Evolutionary conservation across 768 basidiomycete species (phyloP).

Genomic region (Lentinula lateritia): DNA sequence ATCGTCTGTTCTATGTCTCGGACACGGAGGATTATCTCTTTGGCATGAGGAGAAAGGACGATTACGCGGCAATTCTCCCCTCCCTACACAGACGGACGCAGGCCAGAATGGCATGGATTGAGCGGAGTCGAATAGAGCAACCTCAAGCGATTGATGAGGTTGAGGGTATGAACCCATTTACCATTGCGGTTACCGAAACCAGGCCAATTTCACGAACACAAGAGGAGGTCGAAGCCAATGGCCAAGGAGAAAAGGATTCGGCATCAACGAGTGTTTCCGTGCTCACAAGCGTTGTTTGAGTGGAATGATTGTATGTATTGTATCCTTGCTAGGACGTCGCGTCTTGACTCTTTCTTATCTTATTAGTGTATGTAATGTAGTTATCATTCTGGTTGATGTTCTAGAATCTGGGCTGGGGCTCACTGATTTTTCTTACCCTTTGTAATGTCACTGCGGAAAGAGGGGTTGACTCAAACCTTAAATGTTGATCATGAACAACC

Average conservation of each 20-base stretch:
- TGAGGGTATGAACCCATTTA: neutral
- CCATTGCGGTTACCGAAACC: neutral
- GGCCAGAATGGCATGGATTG: constrained; percentile 33
- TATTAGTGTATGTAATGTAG: neutral
- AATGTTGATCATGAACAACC: no score
- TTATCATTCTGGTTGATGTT: neutral
- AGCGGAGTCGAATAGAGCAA: constrained; percentile 5
- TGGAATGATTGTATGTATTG: neutral
- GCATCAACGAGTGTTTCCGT: neutral
- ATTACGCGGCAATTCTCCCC: constrained; percentile 26
- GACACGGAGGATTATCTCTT: constrained; percentile 60
- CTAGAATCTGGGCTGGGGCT: neutral
- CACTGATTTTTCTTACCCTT: no score
- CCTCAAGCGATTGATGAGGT: neutral
- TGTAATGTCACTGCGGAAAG: no score
- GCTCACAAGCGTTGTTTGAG: neutral
- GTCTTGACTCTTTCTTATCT: neutral
- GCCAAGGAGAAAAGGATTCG: neutral
- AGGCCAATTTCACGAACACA: no score
- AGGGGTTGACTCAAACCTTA: no score
- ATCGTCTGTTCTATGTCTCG: constrained; percentile 76
- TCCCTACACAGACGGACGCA: constrained; percentile 26
- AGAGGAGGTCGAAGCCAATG: neutral
- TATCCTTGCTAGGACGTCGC: neutral
- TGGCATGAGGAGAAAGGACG: constrained; percentile 36